Evolutionary conservation across 331 rosid species (phyloP).

Genomic region (Malus hybrid): DNA sequence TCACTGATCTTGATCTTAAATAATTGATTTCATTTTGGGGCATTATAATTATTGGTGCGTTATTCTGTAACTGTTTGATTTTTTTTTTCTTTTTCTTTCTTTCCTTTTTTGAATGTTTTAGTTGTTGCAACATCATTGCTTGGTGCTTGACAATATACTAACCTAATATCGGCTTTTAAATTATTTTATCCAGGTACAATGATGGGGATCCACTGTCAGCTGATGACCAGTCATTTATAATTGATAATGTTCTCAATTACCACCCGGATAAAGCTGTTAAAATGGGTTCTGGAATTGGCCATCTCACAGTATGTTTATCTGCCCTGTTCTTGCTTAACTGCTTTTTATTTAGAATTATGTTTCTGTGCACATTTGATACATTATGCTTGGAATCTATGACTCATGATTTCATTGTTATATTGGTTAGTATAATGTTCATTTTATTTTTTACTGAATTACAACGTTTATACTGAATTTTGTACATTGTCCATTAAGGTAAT

Average conservation of each 20-base stretch:
- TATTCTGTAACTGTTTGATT: background rate
- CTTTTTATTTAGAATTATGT: background rate
- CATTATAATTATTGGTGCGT: background rate
- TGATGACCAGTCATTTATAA: constrained; percentile 57
- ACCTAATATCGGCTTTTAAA: constrained; percentile 13
- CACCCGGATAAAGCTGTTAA: constrained; percentile 88
- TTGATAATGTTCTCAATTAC: constrained; percentile 61
- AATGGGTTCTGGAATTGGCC: constrained; percentile 80
- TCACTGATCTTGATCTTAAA: background rate
- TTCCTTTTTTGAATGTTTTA: background rate
- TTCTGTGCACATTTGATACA: background rate
- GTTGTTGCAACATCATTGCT: background rate
- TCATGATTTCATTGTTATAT: background rate
- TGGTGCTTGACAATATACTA: background rate
- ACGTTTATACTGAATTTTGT: background rate
- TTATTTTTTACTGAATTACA: background rate
- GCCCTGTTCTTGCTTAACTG: background rate
- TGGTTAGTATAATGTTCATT: background rate
- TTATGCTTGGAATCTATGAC: background rate
- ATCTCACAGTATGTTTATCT: constrained; percentile 56
- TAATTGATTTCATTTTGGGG: background rate
- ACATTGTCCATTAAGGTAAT: background rate
- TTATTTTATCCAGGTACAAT: constrained; percentile 50
- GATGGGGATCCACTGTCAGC: constrained; percentile 82
- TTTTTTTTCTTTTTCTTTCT: background rate